These are phyloP conservation scores for Coniochaeta hoffmannii DNA, from an alignment of 2,329 filamentous ascomycete genomes.

Conservation along the genomic window DNA sequence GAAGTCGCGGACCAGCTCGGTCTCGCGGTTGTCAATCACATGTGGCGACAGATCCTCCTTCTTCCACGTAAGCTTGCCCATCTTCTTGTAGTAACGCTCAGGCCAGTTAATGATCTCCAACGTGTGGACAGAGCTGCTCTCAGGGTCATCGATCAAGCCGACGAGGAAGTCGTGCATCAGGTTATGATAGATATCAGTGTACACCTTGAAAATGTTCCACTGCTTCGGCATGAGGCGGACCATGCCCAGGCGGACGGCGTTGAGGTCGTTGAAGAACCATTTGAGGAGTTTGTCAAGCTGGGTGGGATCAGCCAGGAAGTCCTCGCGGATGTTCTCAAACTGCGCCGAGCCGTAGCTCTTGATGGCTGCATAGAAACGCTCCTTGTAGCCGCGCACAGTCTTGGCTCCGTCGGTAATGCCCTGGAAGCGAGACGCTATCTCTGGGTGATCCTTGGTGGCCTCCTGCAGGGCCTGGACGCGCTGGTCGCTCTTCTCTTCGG, in stretches of 20 bases:
- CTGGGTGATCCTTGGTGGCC: slow-evolving; percentile 90
- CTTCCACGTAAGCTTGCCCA: slow-evolving; percentile 78
- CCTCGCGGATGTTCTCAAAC: slow-evolving; percentile 62
- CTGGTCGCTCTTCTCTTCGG: slow-evolving; percentile 94
- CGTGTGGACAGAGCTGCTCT: slow-evolving; percentile 78
- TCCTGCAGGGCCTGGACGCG: slow-evolving; percentile 87
- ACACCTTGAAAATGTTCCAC: slow-evolving; percentile 92
- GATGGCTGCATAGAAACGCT: slow-evolving; percentile 83
- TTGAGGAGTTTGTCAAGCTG: slow-evolving; percentile 80
- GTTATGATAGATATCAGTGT: slow-evolving; percentile 82
- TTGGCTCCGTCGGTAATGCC: slow-evolving; percentile 92
- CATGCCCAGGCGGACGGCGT: slow-evolving; percentile 91
- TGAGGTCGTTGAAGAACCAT: slow-evolving; percentile 98
- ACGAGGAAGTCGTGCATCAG: slow-evolving; percentile 94
- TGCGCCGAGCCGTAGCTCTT: slow-evolving; percentile 64
- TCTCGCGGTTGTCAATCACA: slow-evolving; percentile 82
- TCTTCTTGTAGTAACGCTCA: slow-evolving; percentile 93
- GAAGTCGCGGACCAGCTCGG: slow-evolving; percentile 89
- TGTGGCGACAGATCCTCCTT: slow-evolving; percentile 74
- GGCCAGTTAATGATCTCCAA: slow-evolving; percentile 92
- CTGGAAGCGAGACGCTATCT: slow-evolving; percentile 88
- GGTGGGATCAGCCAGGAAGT: slow-evolving; percentile 77
- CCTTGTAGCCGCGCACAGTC: slow-evolving; percentile 89
- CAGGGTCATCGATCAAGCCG: slow-evolving; percentile 72
- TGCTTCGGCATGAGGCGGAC: slow-evolving; percentile 85